A percentile compares a stretch with the other conserved stretches of the same genome.
Evolutionary conservation across 1,284 basidiomycete genomes (phyloP).

Genomic region (Laetiporus sulphureus): DNA sequence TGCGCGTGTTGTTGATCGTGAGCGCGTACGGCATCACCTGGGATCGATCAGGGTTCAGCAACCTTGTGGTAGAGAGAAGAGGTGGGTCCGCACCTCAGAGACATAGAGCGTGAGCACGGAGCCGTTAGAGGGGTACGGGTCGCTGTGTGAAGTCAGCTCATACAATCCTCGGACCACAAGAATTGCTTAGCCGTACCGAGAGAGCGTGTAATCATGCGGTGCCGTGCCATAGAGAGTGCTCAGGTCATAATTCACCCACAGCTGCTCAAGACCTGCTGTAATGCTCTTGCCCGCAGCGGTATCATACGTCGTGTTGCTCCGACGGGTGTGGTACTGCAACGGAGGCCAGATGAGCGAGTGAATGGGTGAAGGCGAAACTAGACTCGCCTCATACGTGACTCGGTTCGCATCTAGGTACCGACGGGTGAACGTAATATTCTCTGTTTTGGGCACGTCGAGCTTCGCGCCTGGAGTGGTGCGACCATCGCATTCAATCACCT

Average conservation of each 20-base stretch:
- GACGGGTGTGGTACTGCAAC: constrained; percentile 49
- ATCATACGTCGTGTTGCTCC: constrained; percentile 43
- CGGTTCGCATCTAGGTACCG: constrained; percentile 73
- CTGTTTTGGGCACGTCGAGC: constrained; percentile 36
- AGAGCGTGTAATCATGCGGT: constrained; percentile 67
- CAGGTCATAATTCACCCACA: constrained; percentile 51
- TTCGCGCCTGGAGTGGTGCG: constrained; percentile 46
- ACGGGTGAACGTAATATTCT: constrained; percentile 55
- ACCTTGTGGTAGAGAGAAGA: background rate
- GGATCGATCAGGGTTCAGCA: constrained; percentile 1
- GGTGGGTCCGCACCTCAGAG: constrained; percentile 35
- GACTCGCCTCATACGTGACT: constrained; percentile 57
- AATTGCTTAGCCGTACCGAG: constrained; percentile 33
- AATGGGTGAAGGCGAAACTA: background rate
- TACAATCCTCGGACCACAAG: background rate
- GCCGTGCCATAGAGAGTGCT: constrained; percentile 55
- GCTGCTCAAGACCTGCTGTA: constrained; percentile 44
- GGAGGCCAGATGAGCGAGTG: background rate
- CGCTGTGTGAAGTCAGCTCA: constrained; percentile 26
- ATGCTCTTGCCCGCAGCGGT: constrained; percentile 46
- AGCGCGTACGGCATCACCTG: constrained; percentile 52
- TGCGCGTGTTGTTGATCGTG: constrained; percentile 53
- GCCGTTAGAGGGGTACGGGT: constrained; percentile 59
- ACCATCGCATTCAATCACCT: too few relatives aligned
- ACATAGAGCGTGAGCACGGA: constrained; percentile 59